Evolutionary conservation across 73 alveolate genomes (phyloP).

Genomic region (Uronychia binucleata): DNA sequence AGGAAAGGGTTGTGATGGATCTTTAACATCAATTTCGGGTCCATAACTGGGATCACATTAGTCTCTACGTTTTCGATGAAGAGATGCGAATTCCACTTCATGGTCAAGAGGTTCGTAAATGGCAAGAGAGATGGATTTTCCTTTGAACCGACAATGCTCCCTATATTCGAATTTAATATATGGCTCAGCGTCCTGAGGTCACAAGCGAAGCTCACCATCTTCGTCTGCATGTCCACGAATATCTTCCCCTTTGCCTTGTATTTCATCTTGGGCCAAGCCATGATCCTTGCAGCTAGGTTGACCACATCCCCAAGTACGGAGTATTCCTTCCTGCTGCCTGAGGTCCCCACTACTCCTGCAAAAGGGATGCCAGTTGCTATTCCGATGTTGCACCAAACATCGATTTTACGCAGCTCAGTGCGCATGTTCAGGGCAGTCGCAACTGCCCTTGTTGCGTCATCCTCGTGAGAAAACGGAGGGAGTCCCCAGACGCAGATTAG

Average conservation of each 20-base stretch:
- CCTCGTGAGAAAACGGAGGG: conserved; percentile 93
- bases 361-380: conserved; percentile 93
- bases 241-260: too few species aligned
- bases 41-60: not conserved
- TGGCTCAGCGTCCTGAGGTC: conserved; percentile 42
- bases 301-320: conserved; percentile 96
- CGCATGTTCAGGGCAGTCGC: conserved; percentile 78
- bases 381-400: conserved; percentile 85
- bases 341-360: conserved; percentile 96
- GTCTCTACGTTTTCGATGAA: not conserved
- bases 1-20: conserved; percentile 58
- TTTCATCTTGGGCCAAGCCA: conserved; percentile 69
- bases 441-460: conserved; percentile 95
- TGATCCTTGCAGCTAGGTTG: conserved; percentile 93
- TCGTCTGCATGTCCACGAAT: conserved; percentile 45
- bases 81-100: conserved; percentile 19
- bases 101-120: conserved; percentile 65
- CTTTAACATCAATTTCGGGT: conserved; percentile 27
- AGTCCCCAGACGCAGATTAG: conserved; percentile 94
- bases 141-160: conserved; percentile 61
- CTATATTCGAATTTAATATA: conserved; percentile 36
- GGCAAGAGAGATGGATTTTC: conserved; percentile 55
- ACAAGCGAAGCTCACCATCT: not conserved
- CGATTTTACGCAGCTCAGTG: conserved; percentile 69
- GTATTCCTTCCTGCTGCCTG: conserved; percentile 95